Evolutionary conservation across 139 green algal genomes (phyloP).

Genomic region (Chlamydomonas eustigma): DNA sequence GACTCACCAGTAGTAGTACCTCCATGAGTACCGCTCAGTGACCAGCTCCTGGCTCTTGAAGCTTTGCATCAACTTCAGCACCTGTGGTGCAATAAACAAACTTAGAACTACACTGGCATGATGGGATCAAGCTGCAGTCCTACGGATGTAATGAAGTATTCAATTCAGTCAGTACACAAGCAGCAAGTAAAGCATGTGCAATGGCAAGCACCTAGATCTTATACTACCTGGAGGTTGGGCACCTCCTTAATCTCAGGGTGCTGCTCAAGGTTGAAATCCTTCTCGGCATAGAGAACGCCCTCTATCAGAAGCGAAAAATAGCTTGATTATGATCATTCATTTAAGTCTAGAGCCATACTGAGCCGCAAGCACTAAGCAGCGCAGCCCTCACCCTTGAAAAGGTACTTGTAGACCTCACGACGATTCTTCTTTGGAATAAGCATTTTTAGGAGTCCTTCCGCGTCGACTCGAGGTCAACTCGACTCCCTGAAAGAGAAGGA

Average conservation of each 20-base stretch:
- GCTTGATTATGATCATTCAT: background rate
- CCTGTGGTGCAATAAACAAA: too few relatives aligned
- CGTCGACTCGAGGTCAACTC: constrained; percentile 87
- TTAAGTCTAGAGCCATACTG: background rate
- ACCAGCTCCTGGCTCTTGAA: constrained; percentile 96
- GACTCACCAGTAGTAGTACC: constrained; percentile 96
- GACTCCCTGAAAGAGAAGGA: constrained; percentile 63
- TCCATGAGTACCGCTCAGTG: constrained; percentile 95
- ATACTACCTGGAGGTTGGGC: constrained; percentile 88
- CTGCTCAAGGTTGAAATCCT: constrained; percentile 96
- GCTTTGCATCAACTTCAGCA: constrained; percentile 98
- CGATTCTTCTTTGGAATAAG: constrained; percentile 99
- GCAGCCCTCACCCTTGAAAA: constrained; percentile 81
- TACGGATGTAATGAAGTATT: too few relatives aligned
- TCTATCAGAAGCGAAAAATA: constrained; percentile 58
- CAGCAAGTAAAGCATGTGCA: too few relatives aligned
- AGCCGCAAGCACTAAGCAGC: background rate
- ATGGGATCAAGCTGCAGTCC: too few relatives aligned
- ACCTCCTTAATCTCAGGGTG: constrained; percentile 91
- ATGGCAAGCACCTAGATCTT: too few relatives aligned
- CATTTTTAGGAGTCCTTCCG: constrained; percentile 74
- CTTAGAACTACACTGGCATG: too few relatives aligned
- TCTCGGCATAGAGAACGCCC: constrained; percentile 97
- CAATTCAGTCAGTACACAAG: too few relatives aligned
- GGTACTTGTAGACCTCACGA: constrained; percentile 98